Percentiles rank a stretch among this genome's conserved stretches.
phyloP scores from a whole-genome alignment of 2,329 filamentous ascomycete species.

The Bipolaris victoriae region DNA sequence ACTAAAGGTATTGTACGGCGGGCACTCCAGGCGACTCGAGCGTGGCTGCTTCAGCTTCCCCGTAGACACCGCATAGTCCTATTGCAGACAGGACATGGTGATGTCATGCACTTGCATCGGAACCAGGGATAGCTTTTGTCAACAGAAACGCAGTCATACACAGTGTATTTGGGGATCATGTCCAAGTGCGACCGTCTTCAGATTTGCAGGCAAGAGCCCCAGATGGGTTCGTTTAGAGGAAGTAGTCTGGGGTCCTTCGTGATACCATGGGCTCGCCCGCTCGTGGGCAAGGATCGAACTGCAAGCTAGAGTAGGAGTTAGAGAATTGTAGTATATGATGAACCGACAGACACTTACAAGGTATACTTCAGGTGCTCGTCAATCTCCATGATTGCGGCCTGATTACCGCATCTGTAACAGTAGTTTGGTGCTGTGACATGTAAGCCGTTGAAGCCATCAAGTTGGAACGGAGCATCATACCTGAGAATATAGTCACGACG shows the following conservation, averaged over 20 bases:
- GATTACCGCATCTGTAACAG: slow-evolving; percentile 98
- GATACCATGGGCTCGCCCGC: slow-evolving; percentile 99
- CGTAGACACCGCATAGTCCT: slow-evolving; percentile 8
- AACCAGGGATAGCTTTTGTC: slow-evolving; percentile 6
- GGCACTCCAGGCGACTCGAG: slow-evolving; percentile 10
- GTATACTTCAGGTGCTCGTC: slow-evolving; percentile 99
- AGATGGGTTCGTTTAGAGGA: slow-evolving; percentile 67
- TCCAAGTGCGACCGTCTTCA: slow-evolving; percentile 17
- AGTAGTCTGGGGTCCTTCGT: slow-evolving; percentile 93
- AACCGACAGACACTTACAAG: slow-evolving; percentile 73
- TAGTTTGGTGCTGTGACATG: slow-evolving; percentile 65
- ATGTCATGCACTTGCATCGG: slow-evolving; percentile 8
- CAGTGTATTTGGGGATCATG: slow-evolving; percentile 14
- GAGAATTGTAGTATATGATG: slow-evolving; percentile 4
- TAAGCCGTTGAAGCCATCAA: slow-evolving; percentile 32
- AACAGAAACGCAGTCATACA: slow-evolving; percentile 17
- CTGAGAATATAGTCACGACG: slow-evolving; percentile 98
- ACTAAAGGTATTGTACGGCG: slow-evolving; percentile 3
- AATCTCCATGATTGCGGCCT: slow-evolving; percentile 99
- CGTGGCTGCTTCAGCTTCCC: slow-evolving; percentile 13
- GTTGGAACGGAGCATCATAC: slow-evolving; percentile 25
- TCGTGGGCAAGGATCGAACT: slow-evolving; percentile 98
- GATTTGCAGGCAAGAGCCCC: slow-evolving; percentile 29
- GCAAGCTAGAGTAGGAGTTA: slow-evolving; percentile 70
- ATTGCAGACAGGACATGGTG: slow-evolving; percentile 2